Conservation (phyloP, 163 green algal genomes). For the Smithsoniella earleae region DNA sequence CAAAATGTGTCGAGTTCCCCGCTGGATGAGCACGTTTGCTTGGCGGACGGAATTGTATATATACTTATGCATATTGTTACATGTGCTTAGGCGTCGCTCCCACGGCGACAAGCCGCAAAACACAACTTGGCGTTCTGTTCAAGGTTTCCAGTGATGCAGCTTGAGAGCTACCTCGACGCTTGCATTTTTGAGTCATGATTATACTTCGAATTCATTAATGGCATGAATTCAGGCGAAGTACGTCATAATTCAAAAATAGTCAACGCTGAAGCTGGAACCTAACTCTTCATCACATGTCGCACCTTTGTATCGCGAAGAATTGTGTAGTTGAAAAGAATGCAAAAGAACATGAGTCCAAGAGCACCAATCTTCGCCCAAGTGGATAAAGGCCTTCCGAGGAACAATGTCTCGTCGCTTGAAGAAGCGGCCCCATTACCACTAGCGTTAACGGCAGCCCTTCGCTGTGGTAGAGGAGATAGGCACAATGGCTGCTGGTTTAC, state of each 20-base stretch:
- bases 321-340: constrained; percentile 99
- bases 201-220: too few relatives aligned
- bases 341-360: constrained; percentile 97
- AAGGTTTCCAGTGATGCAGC: too few relatives aligned
- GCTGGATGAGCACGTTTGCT: background rate
- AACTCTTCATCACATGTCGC: background rate
- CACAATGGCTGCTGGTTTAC: background rate
- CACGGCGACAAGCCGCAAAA: too few relatives aligned
- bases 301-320: constrained; percentile 98
- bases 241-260: too few relatives aligned
- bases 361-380: constrained; percentile 89
- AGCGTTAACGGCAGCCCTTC: background rate
- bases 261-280: too few relatives aligned
- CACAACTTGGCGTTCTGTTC: too few relatives aligned
- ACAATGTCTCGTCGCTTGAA: constrained; percentile 32
- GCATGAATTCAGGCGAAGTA: too few relatives aligned
- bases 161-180: too few relatives aligned
- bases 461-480: background rate
- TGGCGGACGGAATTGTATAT: background rate
- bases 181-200: too few relatives aligned
- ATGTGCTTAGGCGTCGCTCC: too few relatives aligned
- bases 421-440: background rate
- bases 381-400: constrained; percentile 39
- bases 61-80: background rate
- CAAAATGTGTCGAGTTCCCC: background rate